These are phyloP conservation scores for Neofusicoccum kwambonambiense DNA, from an alignment of 2,329 filamentous ascomycete species.

Conservation along the genomic window DNA sequence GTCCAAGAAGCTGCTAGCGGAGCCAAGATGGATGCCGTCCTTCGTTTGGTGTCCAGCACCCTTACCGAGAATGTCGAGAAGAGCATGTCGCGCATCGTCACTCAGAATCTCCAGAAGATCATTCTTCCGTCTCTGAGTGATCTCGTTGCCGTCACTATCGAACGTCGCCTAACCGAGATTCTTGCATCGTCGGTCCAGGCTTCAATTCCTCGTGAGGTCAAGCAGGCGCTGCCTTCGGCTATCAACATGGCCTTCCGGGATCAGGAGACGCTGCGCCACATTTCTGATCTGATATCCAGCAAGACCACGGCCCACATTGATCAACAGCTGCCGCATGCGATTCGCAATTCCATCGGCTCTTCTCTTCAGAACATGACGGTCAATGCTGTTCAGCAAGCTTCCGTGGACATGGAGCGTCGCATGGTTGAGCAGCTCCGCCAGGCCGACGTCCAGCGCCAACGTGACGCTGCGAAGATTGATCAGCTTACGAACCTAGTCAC, in stretches of 20 bases:
- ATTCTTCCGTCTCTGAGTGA: constrained; percentile 74
- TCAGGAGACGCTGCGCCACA: constrained; percentile 67
- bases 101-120: constrained; percentile 69
- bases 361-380: constrained; percentile 64
- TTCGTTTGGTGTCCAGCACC: constrained; percentile 67
- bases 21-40: constrained; percentile 67
- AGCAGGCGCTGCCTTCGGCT: constrained; percentile 65
- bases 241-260: constrained; percentile 69
- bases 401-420: constrained; percentile 65
- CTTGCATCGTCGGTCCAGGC: constrained; percentile 66
- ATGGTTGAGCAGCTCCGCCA: constrained; percentile 53
- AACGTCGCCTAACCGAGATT: constrained; percentile 68
- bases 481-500: constrained; percentile 67
- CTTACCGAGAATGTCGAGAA: constrained; percentile 71
- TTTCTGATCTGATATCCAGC: constrained; percentile 70
- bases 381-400: constrained; percentile 66
- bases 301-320: constrained; percentile 69
- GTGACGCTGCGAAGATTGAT: constrained; percentile 66
- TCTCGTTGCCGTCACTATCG: constrained; percentile 65
- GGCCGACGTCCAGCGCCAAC: constrained; percentile 51
- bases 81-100: constrained; percentile 73
- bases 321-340: constrained; percentile 60
- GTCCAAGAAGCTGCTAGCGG: constrained; percentile 61
- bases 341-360: constrained; percentile 63
- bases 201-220: constrained; percentile 70